Conservation (phyloP, 495 filamentous ascomycete species). For the Trichoderma gamsii region DNA sequence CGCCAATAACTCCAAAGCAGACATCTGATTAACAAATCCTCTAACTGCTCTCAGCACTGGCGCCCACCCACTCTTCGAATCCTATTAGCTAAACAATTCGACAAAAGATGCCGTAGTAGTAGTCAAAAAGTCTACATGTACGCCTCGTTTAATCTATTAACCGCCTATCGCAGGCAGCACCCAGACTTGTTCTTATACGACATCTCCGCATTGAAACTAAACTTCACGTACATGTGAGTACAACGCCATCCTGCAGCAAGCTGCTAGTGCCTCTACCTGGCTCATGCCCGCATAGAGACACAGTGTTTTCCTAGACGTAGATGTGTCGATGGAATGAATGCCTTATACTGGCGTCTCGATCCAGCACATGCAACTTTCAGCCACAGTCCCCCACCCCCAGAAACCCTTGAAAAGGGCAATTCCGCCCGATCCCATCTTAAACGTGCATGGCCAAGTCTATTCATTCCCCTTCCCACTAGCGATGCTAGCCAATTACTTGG, state of each 20-base stretch:
- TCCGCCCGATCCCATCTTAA: not conserved
- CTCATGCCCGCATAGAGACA: not conserved
- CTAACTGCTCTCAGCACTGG: not conserved
- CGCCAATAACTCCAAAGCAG: not conserved
- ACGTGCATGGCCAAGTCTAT: not conserved
- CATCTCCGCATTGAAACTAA: too few species aligned
- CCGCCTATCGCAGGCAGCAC: not conserved
- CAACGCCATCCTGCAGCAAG: too few species aligned
- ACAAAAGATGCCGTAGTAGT: not conserved
- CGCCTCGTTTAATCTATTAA: not conserved
- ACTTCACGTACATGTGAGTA: too few species aligned
- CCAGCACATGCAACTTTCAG: too few species aligned
- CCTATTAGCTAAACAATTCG: conserved; percentile 2
- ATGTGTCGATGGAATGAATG: too few species aligned
- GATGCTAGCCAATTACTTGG: not conserved
- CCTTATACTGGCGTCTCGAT: too few species aligned
- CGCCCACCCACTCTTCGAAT: not conserved
- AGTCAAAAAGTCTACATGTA: not conserved
- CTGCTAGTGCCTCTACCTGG: too few species aligned
- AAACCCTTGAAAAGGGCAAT: not conserved
- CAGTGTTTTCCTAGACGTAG: too few species aligned
- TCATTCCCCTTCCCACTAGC: not conserved
- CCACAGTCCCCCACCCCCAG: too few species aligned
- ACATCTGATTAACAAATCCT: conserved; percentile 4
- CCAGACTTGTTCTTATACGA: too few species aligned